These are phyloP conservation scores for Termitomyces sp. DNA, from an alignment of 768 basidiomycete genomes.

Conservation along the genomic window DNA sequence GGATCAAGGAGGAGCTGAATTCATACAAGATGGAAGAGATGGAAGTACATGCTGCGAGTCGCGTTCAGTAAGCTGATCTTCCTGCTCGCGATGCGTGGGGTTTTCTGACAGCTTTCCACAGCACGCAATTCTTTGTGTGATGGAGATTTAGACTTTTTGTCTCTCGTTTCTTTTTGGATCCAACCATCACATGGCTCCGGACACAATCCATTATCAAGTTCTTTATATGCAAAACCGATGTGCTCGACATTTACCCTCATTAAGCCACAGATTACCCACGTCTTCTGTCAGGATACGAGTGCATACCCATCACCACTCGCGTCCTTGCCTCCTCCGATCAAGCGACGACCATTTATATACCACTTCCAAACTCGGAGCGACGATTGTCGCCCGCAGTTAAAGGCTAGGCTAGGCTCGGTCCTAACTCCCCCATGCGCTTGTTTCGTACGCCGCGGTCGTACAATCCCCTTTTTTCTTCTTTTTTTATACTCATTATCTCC, in stretches of 20 bases:
- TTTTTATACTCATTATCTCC: conserved; percentile 16
- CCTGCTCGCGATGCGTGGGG: neutral
- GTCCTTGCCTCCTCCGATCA: conserved; percentile 2
- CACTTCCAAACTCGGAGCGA: conserved; percentile 15
- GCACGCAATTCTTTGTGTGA: conserved; percentile 89
- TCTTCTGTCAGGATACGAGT: conserved; percentile 10
- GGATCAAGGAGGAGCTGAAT: conserved; percentile 98
- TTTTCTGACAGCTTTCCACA: conserved; percentile 19
- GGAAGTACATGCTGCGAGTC: conserved; percentile 94
- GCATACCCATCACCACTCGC: conserved; percentile 9
- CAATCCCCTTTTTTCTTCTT: conserved; percentile 1
- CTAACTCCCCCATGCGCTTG: conserved; percentile 12
- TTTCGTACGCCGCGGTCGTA: conserved; percentile 17
- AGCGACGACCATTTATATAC: conserved; percentile 15
- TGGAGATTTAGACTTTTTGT: conserved; percentile 6
- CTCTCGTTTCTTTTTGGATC: conserved; percentile 17
- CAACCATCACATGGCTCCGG: conserved; percentile 10
- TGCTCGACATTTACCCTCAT: conserved; percentile 22
- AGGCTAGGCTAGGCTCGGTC: conserved; percentile 10
- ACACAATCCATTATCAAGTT: conserved; percentile 12
- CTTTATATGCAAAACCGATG: conserved; percentile 19
- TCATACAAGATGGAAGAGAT: conserved; percentile 99
- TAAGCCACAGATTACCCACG: conserved; percentile 10
- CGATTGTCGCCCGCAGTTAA: conserved; percentile 13
- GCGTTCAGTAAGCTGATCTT: conserved; percentile 68